Percentiles rank a stretch among this genome's conserved stretches.
phyloP scores from a whole-genome alignment of 345 rosid genomes.

The Lepidium aucheri region DNA sequence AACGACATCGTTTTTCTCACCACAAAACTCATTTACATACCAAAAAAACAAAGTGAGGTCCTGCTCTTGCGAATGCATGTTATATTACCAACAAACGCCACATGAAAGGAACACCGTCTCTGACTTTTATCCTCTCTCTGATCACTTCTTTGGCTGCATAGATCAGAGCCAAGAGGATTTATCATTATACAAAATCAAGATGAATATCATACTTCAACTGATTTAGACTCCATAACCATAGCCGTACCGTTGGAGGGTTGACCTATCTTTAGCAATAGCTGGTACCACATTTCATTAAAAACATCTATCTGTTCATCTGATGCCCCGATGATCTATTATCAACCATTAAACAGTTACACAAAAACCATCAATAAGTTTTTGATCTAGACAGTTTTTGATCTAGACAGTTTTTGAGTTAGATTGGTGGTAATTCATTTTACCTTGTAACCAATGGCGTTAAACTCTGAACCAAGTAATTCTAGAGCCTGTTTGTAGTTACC shows the following conservation, averaged over 20 bases:
- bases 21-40: neutral
- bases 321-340: slow-evolving; percentile 62
- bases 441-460: slow-evolving; percentile 60
- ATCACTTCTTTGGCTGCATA: slow-evolving; percentile 52
- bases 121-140: slow-evolving; percentile 42
- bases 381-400: neutral
- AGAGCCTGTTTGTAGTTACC: slow-evolving; percentile 44
- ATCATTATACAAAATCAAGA: neutral
- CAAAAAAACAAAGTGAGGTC: neutral
- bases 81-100: slow-evolving; percentile 73
- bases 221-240: neutral
- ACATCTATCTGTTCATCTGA: slow-evolving; percentile 90
- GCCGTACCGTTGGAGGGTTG: slow-evolving; percentile 50
- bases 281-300: slow-evolving; percentile 78
- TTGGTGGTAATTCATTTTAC: slow-evolving; percentile 23
- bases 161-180: neutral
- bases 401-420: neutral
- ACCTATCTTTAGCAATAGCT: slow-evolving; percentile 54
- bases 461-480: slow-evolving; percentile 58
- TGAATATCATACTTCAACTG: neutral
- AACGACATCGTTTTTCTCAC: neutral
- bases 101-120: slow-evolving; percentile 68
- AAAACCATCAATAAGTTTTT: neutral
- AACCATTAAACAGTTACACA: neutral
- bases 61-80: neutral